phyloP scores from a whole-genome alignment of 169 alveolate species.

The Cryptosporidium xiaoi region DNA sequence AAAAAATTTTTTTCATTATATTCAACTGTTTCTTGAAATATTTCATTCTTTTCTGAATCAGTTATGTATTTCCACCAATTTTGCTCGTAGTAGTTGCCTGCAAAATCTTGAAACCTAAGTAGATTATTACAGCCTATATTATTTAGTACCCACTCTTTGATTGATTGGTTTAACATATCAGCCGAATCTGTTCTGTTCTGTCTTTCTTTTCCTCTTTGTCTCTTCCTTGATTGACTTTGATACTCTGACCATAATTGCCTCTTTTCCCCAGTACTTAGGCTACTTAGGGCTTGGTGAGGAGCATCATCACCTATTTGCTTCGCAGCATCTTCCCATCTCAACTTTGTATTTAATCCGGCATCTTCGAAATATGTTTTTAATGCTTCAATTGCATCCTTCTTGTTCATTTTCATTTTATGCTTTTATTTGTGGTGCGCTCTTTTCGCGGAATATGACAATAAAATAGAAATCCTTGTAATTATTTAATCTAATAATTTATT shows the following conservation, averaged over 20 bases:
- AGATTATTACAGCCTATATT: slow-evolving; percentile 22
- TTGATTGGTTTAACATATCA: neutral
- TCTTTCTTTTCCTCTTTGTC: slow-evolving; percentile 60
- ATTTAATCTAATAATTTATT: neutral
- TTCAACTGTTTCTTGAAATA: slow-evolving; percentile 62
- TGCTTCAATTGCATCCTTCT: slow-evolving; percentile 40
- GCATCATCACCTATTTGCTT: slow-evolving; percentile 50
- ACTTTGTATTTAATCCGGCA: slow-evolving; percentile 20
- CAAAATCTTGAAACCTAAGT: slow-evolving; percentile 42
- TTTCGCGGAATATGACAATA: neutral
- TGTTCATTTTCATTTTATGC: slow-evolving; percentile 4
- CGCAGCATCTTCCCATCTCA: slow-evolving; percentile 67
- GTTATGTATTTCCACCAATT: slow-evolving; percentile 60
- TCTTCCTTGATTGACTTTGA: slow-evolving; percentile 63
- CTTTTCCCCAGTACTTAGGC: slow-evolving; percentile 66
- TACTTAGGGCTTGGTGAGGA: slow-evolving; percentile 22
- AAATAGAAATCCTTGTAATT: neutral
- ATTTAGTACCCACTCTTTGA: slow-evolving; percentile 32
- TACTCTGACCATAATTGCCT: slow-evolving; percentile 71
- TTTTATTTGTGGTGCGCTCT: slow-evolving; percentile 7
- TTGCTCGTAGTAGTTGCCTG: slow-evolving; percentile 7
- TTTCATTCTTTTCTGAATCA: slow-evolving; percentile 59
- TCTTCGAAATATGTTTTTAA: slow-evolving; percentile 18
- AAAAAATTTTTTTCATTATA: slow-evolving; percentile 16
- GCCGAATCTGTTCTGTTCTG: slow-evolving; percentile 39